Conservation (phyloP, 2,329 filamentous ascomycete genomes). For the Hysterium pulicare region DNA sequence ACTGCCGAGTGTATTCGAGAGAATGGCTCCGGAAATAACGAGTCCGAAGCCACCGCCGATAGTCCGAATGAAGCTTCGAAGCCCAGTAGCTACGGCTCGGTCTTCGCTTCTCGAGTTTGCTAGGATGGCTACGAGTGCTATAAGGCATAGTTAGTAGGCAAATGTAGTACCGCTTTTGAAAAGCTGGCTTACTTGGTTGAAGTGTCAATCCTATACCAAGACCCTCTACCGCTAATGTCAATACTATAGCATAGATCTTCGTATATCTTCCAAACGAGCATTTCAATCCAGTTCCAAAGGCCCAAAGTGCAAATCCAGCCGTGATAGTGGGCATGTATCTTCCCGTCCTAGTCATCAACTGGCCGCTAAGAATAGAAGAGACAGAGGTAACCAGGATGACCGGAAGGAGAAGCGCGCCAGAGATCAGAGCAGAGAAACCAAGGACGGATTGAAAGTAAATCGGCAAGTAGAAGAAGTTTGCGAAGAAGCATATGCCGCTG, state of each 20-base stretch:
- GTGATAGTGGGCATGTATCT: constrained; percentile 20
- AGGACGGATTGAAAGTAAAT: constrained; percentile 59
- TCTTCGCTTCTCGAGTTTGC: constrained; percentile 49
- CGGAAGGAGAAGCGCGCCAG: constrained; percentile 11
- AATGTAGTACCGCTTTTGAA: too few species aligned
- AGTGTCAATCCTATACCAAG: constrained; percentile 47
- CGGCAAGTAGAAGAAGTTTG: constrained; percentile 58
- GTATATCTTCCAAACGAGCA: constrained; percentile 45
- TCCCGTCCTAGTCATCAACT: constrained; percentile 18
- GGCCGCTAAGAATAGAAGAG: constrained; percentile 13
- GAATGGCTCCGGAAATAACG: constrained; percentile 14
- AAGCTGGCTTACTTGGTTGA: constrained; percentile 40
- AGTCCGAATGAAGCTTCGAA: constrained; percentile 60
- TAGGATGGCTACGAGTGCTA: constrained; percentile 53
- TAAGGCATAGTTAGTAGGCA: too few species aligned
- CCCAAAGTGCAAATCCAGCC: constrained; percentile 43
- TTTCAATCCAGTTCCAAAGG: constrained; percentile 52
- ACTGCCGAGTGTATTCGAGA: constrained; percentile 10
- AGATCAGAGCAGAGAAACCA: constrained; percentile 7
- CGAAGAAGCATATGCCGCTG: constrained; percentile 57
- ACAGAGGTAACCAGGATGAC: constrained; percentile 18
- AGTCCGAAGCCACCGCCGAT: constrained; percentile 50
- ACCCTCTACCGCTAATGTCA: constrained; percentile 50
- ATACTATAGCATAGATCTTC: constrained; percentile 46
- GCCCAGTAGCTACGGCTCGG: constrained; percentile 59